Evolutionary conservation across 2,329 filamentous ascomycete genomes (phyloP).

Genomic region (Penicillium verrucosum): DNA sequence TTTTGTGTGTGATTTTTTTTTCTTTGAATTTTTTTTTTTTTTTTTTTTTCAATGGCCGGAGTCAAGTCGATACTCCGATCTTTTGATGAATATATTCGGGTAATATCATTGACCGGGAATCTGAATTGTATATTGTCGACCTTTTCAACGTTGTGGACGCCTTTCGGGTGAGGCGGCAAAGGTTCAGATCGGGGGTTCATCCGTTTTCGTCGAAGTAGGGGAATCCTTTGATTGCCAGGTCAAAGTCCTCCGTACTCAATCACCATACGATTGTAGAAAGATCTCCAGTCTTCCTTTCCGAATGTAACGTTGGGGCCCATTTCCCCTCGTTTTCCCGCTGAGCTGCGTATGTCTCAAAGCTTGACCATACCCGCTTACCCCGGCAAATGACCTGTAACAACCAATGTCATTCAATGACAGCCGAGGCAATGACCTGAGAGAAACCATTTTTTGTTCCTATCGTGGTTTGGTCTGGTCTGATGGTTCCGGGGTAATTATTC

Average conservation of each 20-base stretch:
- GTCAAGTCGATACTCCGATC: background rate
- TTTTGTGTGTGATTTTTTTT: background rate
- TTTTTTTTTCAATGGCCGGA: background rate
- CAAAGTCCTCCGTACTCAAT: background rate
- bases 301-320: slow-evolving; percentile 18
- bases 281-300: background rate
- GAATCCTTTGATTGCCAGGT: background rate
- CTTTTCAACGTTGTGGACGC: background rate
- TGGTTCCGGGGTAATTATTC: slow-evolving; percentile 25
- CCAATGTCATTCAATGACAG: background rate
- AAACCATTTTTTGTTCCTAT: background rate
- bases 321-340: slow-evolving; percentile 10
- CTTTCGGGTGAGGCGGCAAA: background rate
- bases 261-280: background rate
- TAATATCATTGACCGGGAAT: background rate
- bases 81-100: slow-evolving; percentile 1
- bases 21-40: too few relatives aligned
- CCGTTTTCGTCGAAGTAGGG: background rate
- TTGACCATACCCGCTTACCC: slow-evolving; percentile 8
- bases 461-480: background rate
- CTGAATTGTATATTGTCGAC: background rate
- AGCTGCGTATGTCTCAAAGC: slow-evolving; percentile 5
- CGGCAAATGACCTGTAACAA: slow-evolving; percentile 5
- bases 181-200: background rate
- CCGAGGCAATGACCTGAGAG: background rate